These are phyloP conservation scores for Pichia sp. DNA, from an alignment of 1,139 yeast species.

Conservation along the genomic window DNA sequence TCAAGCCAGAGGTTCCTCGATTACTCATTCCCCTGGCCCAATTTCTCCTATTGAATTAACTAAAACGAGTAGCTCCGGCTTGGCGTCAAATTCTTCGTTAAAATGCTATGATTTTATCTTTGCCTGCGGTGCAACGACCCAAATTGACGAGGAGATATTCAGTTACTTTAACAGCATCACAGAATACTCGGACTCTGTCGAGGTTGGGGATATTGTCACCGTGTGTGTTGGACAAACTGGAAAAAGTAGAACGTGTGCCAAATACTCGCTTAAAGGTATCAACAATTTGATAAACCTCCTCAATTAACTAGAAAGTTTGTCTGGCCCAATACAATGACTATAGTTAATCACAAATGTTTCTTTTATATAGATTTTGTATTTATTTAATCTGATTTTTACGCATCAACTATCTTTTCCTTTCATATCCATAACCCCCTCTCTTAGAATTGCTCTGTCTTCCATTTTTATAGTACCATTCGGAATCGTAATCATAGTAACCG, in stretches of 20 bases:
- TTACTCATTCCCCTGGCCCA: conserved; percentile 3
- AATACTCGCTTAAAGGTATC: conserved; percentile 67
- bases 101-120: conserved; percentile 39
- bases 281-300: conserved; percentile 65
- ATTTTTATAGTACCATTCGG: conserved; percentile 4
- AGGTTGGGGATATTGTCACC: conserved; percentile 47
- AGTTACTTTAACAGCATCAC: conserved; percentile 47
- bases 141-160: conserved; percentile 68
- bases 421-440: conserved; percentile 4
- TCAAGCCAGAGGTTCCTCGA: conserved; percentile 19
- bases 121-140: conserved; percentile 66
- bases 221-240: conserved; percentile 61
- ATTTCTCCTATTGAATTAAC: conserved; percentile 12
- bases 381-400: background rate
- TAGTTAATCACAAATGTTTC: background rate
- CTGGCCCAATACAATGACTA: background rate
- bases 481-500: conserved; percentile 1
- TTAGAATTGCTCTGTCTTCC: background rate
- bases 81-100: background rate
- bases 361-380: conserved; percentile 17
- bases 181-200: background rate
- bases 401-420: conserved; percentile 1
- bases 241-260: conserved; percentile 40
- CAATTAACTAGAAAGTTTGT: conserved; percentile 15
- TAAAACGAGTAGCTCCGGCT: background rate